Evolutionary conservation across 768 basidiomycete genomes (phyloP), one percentile per base, ranked within the genome.

Genomic region (Kwoniella shandongensis): DNA sequence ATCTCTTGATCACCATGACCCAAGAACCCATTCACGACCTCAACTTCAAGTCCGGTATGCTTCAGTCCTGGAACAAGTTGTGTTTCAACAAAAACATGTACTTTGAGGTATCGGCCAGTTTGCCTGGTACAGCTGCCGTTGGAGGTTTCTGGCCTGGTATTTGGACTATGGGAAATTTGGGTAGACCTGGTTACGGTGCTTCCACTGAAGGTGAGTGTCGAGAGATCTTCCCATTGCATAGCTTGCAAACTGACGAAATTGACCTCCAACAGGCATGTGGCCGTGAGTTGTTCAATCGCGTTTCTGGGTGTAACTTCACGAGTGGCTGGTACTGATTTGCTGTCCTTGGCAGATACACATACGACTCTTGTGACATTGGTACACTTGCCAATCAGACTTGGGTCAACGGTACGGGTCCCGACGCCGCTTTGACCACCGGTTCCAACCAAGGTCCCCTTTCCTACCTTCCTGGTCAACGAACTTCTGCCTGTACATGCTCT

Each of bases 111-210:
- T 77, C 83, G 18, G 85, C 62, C 15, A 61, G 57, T 44, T 38
- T 76, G 18, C 76, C 76, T 5, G 76, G 76, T 40, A 59, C 60
- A 40, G 63, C 52, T 23, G 44, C 25, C 11, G 61, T 72, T 13
- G 69, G 72, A 22, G 76, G 76, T 54, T 76, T 82, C 32, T 83
- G 82, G 82, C 76, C 72, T 22, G 83, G 81, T 32, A 66, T 83
- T 35, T 83, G 82, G 85, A 83, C 65, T 76, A 85, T 78, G 81
- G 86, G 83, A n/a, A 84, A 94, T 69, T 78, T 96, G 80, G 87
- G 91, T 44, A 83, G 91, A 42, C 90, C 89, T 23, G 90, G 91
- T 20, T 93, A 86, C 73, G 91, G 91, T 65, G 91, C 89, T 30
- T 82, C 83, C 65, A 80, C 91, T 1, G 91, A 94, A 51, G 91